A percentile compares a stretch with the other conserved stretches of the same genome.
Conservation (phyloP, 2,329 filamentous ascomycete species). For the Cercospora brassicicola region DNA sequence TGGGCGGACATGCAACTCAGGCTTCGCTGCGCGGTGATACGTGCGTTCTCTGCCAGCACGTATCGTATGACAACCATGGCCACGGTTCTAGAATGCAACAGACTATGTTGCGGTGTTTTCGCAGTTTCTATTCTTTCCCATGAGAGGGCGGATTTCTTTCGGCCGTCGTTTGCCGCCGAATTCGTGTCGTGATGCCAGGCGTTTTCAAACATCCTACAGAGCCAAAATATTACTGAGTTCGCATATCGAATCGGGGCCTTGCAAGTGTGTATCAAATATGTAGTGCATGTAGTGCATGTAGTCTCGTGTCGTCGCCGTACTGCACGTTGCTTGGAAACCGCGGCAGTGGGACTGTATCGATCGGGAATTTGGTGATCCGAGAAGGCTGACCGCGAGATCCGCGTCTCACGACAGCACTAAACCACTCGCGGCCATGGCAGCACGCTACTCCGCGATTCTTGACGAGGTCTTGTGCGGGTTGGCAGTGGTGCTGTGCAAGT, state of each 20-base stretch:
- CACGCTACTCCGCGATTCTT: background rate
- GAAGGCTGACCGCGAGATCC: background rate
- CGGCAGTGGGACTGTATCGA: background rate
- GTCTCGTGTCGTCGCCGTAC: background rate
- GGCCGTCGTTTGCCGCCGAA: background rate
- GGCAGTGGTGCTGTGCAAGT: conserved; percentile 3
- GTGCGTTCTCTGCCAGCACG: background rate
- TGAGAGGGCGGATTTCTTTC: background rate
- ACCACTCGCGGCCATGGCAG: background rate
- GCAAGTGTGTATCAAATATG: background rate
- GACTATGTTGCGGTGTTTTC: background rate
- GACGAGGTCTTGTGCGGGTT: background rate
- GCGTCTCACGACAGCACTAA: conserved; percentile 8
- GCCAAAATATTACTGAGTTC: no score
- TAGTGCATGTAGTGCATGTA: background rate
- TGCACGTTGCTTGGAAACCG: background rate
- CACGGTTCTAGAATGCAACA: background rate
- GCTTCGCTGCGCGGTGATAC: background rate
- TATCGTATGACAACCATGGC: background rate
- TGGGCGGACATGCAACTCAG: background rate
- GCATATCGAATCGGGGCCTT: no score
- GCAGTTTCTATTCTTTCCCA: background rate
- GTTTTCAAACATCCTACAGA: no score
- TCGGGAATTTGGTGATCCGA: background rate
- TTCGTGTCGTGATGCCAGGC: background rate